A percentile compares a stretch with the other conserved stretches of the same genome.
phyloP scores from a whole-genome alignment of 2,329 filamentous ascomycete genomes.

The Colletotrichum agaves region DNA sequence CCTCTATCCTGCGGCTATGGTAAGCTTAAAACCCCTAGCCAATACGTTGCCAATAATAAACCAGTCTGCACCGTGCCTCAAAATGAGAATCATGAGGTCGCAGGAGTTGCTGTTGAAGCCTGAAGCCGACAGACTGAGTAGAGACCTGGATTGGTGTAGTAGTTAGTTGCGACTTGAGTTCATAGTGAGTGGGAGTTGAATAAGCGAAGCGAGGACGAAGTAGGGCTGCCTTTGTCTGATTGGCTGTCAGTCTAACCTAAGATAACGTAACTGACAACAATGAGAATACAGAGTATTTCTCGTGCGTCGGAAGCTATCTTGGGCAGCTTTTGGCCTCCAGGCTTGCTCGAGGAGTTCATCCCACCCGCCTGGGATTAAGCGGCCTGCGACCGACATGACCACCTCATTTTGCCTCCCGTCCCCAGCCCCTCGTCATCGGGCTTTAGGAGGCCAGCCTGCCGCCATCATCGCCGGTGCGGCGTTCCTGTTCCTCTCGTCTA shows the following conservation, averaged over 20 bases:
- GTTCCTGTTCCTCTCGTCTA: slow-evolving; percentile 7
- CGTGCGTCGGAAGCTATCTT: too few species aligned
- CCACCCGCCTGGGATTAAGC: not conserved
- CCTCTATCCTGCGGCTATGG: not conserved
- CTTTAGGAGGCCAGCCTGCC: not conserved
- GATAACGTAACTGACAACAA: too few species aligned
- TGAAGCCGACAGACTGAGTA: too few species aligned
- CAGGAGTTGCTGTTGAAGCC: too few species aligned
- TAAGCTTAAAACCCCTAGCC: slow-evolving; percentile 13
- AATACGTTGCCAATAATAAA: slow-evolving; percentile 3
- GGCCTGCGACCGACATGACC: slow-evolving; percentile 21
- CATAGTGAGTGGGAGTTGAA: not conserved
- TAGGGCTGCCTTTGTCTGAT: too few species aligned
- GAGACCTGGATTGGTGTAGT: too few species aligned
- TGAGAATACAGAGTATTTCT: too few species aligned
- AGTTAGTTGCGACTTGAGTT: not conserved
- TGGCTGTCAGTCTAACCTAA: too few species aligned
- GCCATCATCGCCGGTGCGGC: not conserved
- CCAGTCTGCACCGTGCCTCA: not conserved
- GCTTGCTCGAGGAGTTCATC: too few species aligned
- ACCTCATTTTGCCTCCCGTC: not conserved
- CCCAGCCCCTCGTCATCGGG: not conserved
- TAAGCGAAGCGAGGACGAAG: too few species aligned
- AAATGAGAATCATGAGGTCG: too few species aligned
- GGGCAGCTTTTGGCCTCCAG: too few species aligned